Percentiles rank a stretch among this genome's conserved stretches.
Evolutionary conservation across 176 grass and related monocot genomes (phyloP).

Genomic region (Triticum timopheevii): DNA sequence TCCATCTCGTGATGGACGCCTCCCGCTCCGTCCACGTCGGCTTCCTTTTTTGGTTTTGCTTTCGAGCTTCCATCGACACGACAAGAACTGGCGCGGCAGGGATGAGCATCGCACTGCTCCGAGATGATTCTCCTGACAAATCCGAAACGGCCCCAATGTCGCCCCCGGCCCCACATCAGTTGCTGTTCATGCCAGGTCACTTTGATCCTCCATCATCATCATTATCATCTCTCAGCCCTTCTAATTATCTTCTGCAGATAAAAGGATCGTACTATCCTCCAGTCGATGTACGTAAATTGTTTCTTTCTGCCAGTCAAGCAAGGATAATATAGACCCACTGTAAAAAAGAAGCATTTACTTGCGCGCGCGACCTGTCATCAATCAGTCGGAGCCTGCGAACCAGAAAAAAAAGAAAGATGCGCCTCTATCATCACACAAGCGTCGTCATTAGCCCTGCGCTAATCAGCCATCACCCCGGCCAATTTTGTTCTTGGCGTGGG

Average conservation of each 20-base stretch:
- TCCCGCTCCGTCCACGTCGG: background rate
- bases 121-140: background rate
- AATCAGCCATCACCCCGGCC: background rate
- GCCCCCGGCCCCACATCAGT: too few species aligned
- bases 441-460: constrained; percentile 1
- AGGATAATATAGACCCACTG: background rate
- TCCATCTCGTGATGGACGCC: background rate
- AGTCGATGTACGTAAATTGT: background rate
- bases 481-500: constrained; percentile 11
- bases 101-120: background rate
- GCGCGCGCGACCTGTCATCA: background rate
- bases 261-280: too few species aligned
- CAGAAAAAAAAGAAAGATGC: background rate
- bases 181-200: too few species aligned
- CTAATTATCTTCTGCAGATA: too few species aligned
- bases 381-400: background rate
- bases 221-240: background rate
- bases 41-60: background rate
- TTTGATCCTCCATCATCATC: too few species aligned
- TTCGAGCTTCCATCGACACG: background rate
- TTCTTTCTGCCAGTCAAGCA: background rate
- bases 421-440: background rate
- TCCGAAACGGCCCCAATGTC: background rate
- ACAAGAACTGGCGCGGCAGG: background rate
- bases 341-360: background rate